These are phyloP conservation scores for Tricholoma furcatifolium DNA, from an alignment of 768 basidiomycete genomes.

Conservation along the genomic window DNA sequence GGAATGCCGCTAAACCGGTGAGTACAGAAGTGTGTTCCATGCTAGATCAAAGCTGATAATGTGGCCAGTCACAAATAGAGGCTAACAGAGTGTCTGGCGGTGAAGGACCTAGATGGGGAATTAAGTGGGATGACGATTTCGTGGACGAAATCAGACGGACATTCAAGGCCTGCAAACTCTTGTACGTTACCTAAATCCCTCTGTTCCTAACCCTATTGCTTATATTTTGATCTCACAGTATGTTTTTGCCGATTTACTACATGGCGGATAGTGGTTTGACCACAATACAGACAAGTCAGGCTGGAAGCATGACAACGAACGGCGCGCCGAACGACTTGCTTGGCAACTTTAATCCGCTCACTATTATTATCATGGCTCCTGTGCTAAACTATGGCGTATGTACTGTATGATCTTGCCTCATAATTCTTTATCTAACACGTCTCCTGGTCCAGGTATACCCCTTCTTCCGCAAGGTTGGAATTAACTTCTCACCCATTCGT, in stretches of 20 bases:
- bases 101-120: constrained; percentile 13
- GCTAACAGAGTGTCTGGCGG: constrained; percentile 15
- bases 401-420: background rate
- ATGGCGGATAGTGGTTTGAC: constrained; percentile 28
- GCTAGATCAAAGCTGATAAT: background rate
- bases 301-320: constrained; percentile 28
- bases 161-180: constrained; percentile 29
- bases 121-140: constrained; percentile 31
- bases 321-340: constrained; percentile 30
- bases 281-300: constrained; percentile 26
- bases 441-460: constrained; percentile 23
- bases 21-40: background rate
- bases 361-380: constrained; percentile 27
- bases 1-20: constrained; percentile 25
- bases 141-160: constrained; percentile 31
- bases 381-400: constrained; percentile 23
- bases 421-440: background rate
- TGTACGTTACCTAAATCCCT: constrained; percentile 11
- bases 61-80: constrained; percentile 17
- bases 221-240: background rate
- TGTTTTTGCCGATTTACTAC: constrained; percentile 28
- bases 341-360: constrained; percentile 31
- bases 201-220: background rate
- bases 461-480: constrained; percentile 24
- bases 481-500: constrained; percentile 29